These are phyloP conservation scores for Solanum pennellii DNA, from an alignment of 257 asterid species.

Conservation along the genomic window DNA sequence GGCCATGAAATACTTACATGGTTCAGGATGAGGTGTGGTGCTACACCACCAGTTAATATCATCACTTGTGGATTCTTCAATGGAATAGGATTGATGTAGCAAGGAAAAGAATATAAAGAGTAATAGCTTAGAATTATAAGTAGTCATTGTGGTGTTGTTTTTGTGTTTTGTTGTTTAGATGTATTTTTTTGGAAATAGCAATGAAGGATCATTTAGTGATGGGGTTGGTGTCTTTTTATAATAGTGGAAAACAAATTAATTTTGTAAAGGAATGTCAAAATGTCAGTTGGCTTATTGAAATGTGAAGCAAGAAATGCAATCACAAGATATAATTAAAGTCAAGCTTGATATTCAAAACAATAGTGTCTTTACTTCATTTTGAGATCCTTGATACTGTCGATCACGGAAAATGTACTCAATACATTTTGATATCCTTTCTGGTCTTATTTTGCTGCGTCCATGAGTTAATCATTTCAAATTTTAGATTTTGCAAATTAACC, in stretches of 20 bases:
- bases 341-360: slow-evolving; percentile 2
- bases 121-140: not conserved
- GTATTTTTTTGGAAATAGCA: not conserved
- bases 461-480: not conserved
- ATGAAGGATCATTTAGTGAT: not conserved
- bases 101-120: slow-evolving; percentile 2
- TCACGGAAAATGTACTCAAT: slow-evolving; percentile 49
- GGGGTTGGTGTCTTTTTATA: not conserved
- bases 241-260: not conserved
- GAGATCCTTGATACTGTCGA: slow-evolving; percentile 62
- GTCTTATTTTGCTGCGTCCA: not conserved
- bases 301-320: not conserved
- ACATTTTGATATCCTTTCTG: not conserved
- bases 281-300: not conserved
- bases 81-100: not conserved
- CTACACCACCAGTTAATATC: slow-evolving; percentile 51
- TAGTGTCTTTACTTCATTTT: slow-evolving; percentile 14
- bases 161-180: not conserved
- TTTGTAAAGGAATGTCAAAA: not conserved
- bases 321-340: not conserved
- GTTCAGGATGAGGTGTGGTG: slow-evolving; percentile 53
- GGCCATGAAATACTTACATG: slow-evolving; percentile 42
- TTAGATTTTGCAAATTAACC: not conserved
- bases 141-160: not conserved
- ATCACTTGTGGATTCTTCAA: not conserved